Base-by-base conservation (phyloP, 225 moss, liverwort and hornwort genomes). In the Polytrichum formosum region DNA sequence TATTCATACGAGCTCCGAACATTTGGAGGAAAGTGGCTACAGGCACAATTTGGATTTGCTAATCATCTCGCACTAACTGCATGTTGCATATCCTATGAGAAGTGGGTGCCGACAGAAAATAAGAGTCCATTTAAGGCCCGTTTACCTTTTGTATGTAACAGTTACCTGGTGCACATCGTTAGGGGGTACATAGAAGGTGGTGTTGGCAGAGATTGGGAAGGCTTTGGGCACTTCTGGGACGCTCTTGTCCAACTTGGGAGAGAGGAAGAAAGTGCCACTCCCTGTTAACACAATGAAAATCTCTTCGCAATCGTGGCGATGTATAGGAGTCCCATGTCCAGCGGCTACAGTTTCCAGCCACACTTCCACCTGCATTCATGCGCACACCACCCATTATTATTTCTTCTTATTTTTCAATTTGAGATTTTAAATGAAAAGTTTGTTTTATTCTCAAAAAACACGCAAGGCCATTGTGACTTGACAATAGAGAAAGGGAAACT, bases 221-320 rank as follows among this genome's bases (percentile, higher is more conserved):
- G 76, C 82, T 46, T 77, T 29, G 66, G 90, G 84, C 46, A 80
- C 63, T 72, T 80, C 87, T 6, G 89, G 88, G 37, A 66, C 66
- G 9, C 19, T 20, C 18, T 63, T 68, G 9, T 78, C 68, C 5
- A 83, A 86, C 9, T 54, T 18, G 6, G 80, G 72, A 60, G 88
- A 78, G 66, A 89, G 7, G 56, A 64, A 82, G 6, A 74, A 28
- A 1, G 85, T 89, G 53, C 91, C 91, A 55, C 80, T 68, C 69
- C 93, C 93, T 37, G 66, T 72, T 4, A 83, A 20, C 1, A 84
- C 2, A 20, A 81, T 37, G 61, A 91, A 85, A 5, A 87, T 55
- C 76, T 93, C 93, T 71, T 93, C 93, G 22, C 76, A 70, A 26
- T 84, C 54, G 66, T 93, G 91, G 61, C 79, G 88, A 76, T 89